Base-by-base conservation (phyloP, 768 basidiomycete species). In the Lactarius psammicola region DNA sequence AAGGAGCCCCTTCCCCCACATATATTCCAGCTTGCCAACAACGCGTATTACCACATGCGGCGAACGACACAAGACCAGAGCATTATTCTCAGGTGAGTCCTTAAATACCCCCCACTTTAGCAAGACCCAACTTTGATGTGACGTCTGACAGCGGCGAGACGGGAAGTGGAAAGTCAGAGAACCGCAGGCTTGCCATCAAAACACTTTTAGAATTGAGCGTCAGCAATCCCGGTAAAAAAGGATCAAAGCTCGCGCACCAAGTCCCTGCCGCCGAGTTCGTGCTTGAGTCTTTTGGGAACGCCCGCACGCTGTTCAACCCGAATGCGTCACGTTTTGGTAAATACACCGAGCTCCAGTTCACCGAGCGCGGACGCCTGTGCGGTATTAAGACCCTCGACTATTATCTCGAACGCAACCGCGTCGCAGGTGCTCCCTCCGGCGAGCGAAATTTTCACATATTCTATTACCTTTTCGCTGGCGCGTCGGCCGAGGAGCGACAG, bases 361-460 rank as follows among this genome's bases (percentile, higher is more conserved):
- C 85, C 60, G 95, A 98, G 38, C 88, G 91, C 26, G 95, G 95
- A 8, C 84, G 95, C 4, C 78, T 98, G 0, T 87, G 82, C 55
- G 97, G 97, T 68, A 80, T 94, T 74, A 98, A 98, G 76, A 95
- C 94, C 0, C 87, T 98, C 68, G 95, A 98, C 74, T 98, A 99
- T 78, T 96, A 96, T 77, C 84, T 99, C 59, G 94, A 98, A 75
- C 82, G 92, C 61, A 92, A 88, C 71, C 87, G 95, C 11, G 94
- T 98, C n/a, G 84, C 93, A 7, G 86, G 87, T 26, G 85, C 91
- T 0, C 91, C 93, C 0, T 91, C 89, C 0, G 95, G 94, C 62
- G 95, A 99, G 76, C 86, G 95, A 13, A 98, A 97, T 70, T 98
- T 98, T 75, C 95, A 99, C 76, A 94, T 96, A 40, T 97, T 98